phyloP scores from a whole-genome alignment of 352 stramenopile species.

The Peronosclerospora sorghi region DNA sequence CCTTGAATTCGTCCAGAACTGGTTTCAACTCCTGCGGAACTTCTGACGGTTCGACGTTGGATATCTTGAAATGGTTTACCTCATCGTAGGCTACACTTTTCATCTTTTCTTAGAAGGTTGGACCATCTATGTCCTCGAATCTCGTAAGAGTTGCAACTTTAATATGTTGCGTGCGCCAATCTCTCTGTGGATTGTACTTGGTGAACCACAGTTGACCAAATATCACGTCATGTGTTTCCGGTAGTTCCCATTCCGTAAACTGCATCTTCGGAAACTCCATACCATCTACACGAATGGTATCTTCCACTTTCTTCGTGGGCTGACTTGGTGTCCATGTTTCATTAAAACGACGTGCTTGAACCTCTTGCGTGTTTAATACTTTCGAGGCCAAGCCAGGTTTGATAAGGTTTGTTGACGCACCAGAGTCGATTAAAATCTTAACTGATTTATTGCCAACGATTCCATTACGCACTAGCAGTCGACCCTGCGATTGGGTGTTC shows the following conservation, averaged over 20 bases:
- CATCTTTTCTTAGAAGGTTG: constrained; percentile 1
- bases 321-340: constrained; percentile 1
- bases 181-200: constrained; percentile 2
- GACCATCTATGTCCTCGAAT: constrained; percentile 3
- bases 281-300: constrained; percentile 3
- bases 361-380: not conserved
- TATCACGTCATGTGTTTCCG: constrained; percentile 6
- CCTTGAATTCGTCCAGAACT: not conserved
- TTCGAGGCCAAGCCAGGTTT: not conserved
- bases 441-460: not conserved
- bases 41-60: not conserved
- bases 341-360: constrained; percentile 1
- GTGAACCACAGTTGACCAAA: constrained; percentile 12
- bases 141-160: not conserved
- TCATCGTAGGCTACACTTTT: not conserved
- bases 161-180: constrained; percentile 6
- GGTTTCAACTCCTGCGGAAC: not conserved
- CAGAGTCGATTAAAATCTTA: not conserved
- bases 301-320: constrained; percentile 6
- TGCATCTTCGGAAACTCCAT: constrained; percentile 5
- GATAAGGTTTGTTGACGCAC: not conserved
- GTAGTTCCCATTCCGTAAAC: constrained; percentile 6
- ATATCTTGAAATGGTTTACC: constrained; percentile 7
- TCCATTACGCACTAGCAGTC: not conserved
- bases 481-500: not conserved